These are phyloP conservation scores for Nicotiana benthamiana DNA, from an alignment of 257 asterid genomes.

Conservation along the genomic window DNA sequence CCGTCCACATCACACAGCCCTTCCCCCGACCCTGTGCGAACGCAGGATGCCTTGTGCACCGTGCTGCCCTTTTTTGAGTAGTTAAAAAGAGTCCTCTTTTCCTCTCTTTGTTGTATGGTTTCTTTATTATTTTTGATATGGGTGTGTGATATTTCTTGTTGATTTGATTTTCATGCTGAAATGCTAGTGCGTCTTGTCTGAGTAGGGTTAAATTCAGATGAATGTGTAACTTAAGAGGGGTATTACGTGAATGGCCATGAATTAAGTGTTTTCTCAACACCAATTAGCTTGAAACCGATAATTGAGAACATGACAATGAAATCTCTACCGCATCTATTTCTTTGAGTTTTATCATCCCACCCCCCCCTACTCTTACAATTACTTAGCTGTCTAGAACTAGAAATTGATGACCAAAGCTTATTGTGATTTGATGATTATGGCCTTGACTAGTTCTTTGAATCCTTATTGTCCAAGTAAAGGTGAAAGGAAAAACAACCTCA, in stretches of 20 bases:
- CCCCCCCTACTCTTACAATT: neutral
- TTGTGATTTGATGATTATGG: neutral
- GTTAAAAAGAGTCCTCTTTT: neutral
- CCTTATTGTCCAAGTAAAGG: constrained; percentile 50
- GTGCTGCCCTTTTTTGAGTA: neutral
- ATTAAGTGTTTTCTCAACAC: neutral
- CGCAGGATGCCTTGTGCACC: too few relatives aligned
- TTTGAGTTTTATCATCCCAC: neutral
- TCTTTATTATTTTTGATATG: neutral
- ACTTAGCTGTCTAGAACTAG: neutral
- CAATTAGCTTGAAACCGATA: neutral
- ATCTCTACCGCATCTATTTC: neutral
- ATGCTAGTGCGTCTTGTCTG: neutral
- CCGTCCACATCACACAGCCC: too few relatives aligned
- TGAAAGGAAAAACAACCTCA: constrained; percentile 35
- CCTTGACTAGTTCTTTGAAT: constrained; percentile 3
- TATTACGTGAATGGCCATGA: neutral
- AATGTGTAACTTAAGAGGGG: neutral
- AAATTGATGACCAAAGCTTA: neutral
- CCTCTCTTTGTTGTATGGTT: neutral
- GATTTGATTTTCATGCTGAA: neutral
- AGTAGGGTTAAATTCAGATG: neutral
- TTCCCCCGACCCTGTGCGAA: too few relatives aligned
- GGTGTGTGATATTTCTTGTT: neutral
- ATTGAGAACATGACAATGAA: neutral